Evolutionary conservation across 1,284 basidiomycete genomes (phyloP).

Genomic region (Cutaneotrichosporon dermatis): DNA sequence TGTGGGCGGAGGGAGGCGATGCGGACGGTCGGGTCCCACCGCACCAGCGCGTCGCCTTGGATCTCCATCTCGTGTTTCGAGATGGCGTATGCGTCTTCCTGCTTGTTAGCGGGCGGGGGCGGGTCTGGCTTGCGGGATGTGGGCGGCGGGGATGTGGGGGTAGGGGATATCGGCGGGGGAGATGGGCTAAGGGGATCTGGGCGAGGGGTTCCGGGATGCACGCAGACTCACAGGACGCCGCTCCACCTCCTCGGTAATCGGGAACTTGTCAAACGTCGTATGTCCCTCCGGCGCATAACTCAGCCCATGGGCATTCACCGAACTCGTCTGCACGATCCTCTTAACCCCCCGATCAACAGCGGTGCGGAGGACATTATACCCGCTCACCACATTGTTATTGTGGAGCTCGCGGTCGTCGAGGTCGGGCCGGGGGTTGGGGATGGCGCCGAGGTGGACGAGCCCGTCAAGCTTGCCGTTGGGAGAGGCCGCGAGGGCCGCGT

Average conservation of each 20-base stretch:
- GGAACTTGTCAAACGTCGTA: slow-evolving; percentile 30
- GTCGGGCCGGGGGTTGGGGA: slow-evolving; percentile 33
- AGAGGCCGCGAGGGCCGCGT: slow-evolving; percentile 1
- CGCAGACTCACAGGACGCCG: slow-evolving; percentile 26
- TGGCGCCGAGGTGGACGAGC: slow-evolving; percentile 48
- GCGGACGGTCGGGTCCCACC: slow-evolving; percentile 21
- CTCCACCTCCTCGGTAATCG: slow-evolving; percentile 32
- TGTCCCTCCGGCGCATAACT: slow-evolving; percentile 28
- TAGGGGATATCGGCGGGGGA: too few species aligned
- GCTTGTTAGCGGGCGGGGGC: too few species aligned
- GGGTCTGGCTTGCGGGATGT: too few species aligned
- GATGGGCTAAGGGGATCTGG: too few species aligned
- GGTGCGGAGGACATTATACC: slow-evolving; percentile 44
- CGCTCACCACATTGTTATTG: slow-evolving; percentile 40
- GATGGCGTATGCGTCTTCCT: slow-evolving; percentile 41
- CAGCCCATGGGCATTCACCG: slow-evolving; percentile 39
- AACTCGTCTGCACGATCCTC: slow-evolving; percentile 45
- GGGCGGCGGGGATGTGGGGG: too few species aligned
- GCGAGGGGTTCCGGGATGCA: too few species aligned
- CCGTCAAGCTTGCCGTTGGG: slow-evolving; percentile 27
- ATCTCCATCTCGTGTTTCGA: slow-evolving; percentile 46
- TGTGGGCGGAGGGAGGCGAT: slow-evolving; percentile 49
- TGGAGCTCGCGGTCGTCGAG: slow-evolving; percentile 36
- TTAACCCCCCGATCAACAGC: slow-evolving; percentile 36
- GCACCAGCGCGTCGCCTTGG: slow-evolving; percentile 41